Base-by-base conservation (phyloP, 352 stramenopile genomes). In the Peronospora belbahrii region DNA sequence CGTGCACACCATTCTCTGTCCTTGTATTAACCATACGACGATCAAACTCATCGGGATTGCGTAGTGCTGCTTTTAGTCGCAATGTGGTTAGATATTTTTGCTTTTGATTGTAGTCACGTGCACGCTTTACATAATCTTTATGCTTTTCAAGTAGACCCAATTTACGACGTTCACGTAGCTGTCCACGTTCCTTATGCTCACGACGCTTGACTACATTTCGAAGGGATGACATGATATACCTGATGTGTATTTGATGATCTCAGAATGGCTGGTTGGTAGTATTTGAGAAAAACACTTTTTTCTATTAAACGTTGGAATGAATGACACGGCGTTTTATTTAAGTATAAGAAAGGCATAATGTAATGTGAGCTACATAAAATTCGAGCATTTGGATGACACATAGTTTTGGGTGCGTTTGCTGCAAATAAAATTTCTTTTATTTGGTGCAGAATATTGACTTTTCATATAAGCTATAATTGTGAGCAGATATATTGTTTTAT, bases 21-120 rank as follows among this genome's bases (percentile, higher is more conserved):
- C 81, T 59, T 4, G 70, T 64, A 31, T 72, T 81, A 39, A 95
- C 74, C 97, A 99, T 99, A 17, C 78, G 83, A 68, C 97, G 98
- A 70, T 99, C 98, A 68, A 99, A 99, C 78, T 99, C 97, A 69
- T 99, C 97, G 9, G 95, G 95, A 63, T 99, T 99, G 48, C 91
- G 78, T 67, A 97, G 84, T n/a, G 88, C 62, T 14, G 91, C 94
- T 61, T 98, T 98, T 38, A 81, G 61, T 40, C 91, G 67, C 60
- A 99, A 81, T 24, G 63, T 68, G 51, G 83, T 78, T 19, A 99
- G 68, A 10, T 72, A 65, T 43, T 89, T 64, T 61, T 96, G 68
- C 77, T 99, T 99, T 15, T 74, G 74, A 67, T 98, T 94, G 73
- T 97, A 98, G 71, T 99, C 90, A 13, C 83, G 65, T 19, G 96